Base-by-base conservation (phyloP, 371 early-diverging fungal species). In the Actinomortierella wolfii region DNA sequence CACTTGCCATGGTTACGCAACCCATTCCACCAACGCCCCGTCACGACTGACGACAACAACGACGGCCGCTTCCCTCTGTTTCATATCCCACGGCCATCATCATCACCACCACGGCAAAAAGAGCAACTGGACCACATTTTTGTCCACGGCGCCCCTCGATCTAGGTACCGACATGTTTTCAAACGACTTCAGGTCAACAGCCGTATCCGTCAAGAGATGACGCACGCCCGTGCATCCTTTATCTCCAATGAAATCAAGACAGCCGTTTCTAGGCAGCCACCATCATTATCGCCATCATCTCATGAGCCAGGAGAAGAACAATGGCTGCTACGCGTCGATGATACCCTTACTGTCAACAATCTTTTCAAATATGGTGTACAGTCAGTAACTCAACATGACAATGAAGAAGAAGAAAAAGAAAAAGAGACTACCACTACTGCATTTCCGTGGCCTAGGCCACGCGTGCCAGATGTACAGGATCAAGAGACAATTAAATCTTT, bases 401-500 rank as follows among this genome's bases (percentile, higher is more conserved):
- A 13, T 6, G 18, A 26, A 5, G 47, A 7, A 1, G n/a, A n/a
- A n/a, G n/a, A n/a, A n/a, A n/a, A n/a, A n/a, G n/a, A n/a, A n/a
- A n/a, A n/a, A n/a, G n/a, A n/a, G n/a, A n/a, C 14, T n/a, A 44
- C 24, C 21, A 26, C 2, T 14, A 49, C 47, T 0, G 4, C 24
- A 2, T 51, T 52, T 39, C 50, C 55, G 2, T 29, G 48, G 14
- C 63, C 63, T n/a, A 50, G 63, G 56, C 51, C 13, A 51, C 51
- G 67, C 20, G 60, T 89, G 21, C 96, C 97, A 5, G 85, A 96
- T 74, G 70, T 86, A 7, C 81, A 80, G 5, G 86, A 94, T 67
- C 83, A 87, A 34, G 56, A 69, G 2, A 92, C 96, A 11, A 60
- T 66, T 7, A 51, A 59, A 1, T 55, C 67, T 15, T 56, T 66